A percentile compares a stretch with the other conserved stretches of the same genome.
phyloP scores from a whole-genome alignment of 176 grass and related monocot genomes.

The bread wheat (Triticum aestivum) region IWGSC_CS_RefSeq_v2.1 NC_057797.1:541118846-541119345 shows the following conservation, averaged over 20 bases:
- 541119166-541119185: constrained; percentile 89
- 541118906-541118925: constrained; percentile 72
- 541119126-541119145: constrained; percentile 23
- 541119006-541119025: constrained; percentile 77
- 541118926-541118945: constrained; percentile 72
- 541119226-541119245: background rate
- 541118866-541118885: constrained; percentile 75
- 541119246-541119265: background rate
- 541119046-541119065: constrained; percentile 42
- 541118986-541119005: constrained; percentile 60
- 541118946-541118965: constrained; percentile 73
- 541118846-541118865: constrained; percentile 67
- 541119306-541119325: constrained; percentile 31
- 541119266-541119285: background rate
- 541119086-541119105: background rate
- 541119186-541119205: constrained; percentile 45
- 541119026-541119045: constrained; percentile 49
- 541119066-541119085: background rate
- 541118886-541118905: constrained; percentile 53
- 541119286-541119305: constrained; percentile 51
- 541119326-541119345: constrained; percentile 52
- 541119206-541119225: background rate
- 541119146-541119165: constrained; percentile 52
- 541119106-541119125: background rate
- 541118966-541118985: constrained; percentile 67